A percentile compares a stretch with the other conserved stretches of the same genome.
Conservation (phyloP, 2,329 filamentous ascomycete species). For the Aureobasidium sp. region DNA sequence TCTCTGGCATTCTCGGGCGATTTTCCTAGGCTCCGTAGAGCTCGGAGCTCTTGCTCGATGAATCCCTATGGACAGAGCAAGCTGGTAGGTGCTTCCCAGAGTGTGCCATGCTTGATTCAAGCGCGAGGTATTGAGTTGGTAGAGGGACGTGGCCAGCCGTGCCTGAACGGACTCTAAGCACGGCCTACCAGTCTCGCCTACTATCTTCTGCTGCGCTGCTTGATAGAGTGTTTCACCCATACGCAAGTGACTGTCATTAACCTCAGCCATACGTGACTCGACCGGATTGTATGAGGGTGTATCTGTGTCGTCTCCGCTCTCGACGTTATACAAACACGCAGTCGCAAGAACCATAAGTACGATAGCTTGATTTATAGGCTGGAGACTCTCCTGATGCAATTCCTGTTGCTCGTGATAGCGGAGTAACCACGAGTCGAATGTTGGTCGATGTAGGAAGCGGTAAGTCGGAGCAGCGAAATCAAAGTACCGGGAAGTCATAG, state of each 20-base stretch:
- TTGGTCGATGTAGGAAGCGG: slow-evolving; percentile 3
- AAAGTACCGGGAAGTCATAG: background rate
- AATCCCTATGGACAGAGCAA: slow-evolving; percentile 17
- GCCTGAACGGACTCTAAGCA: slow-evolving; percentile 16
- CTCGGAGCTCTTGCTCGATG: slow-evolving; percentile 32
- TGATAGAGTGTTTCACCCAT: background rate
- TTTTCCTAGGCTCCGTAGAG: background rate
- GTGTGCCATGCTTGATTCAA: slow-evolving; percentile 28
- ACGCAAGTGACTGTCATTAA: background rate
- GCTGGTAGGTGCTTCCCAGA: slow-evolving; percentile 20
- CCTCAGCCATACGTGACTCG: background rate
- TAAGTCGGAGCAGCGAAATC: slow-evolving; percentile 9
- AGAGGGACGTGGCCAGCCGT: slow-evolving; percentile 16
- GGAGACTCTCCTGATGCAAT: background rate
- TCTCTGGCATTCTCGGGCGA: slow-evolving; percentile 41
- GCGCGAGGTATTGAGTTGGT: slow-evolving; percentile 15
- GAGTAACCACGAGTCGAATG: background rate
- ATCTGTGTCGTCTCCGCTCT: background rate
- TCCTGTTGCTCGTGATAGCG: background rate
- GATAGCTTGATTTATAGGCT: background rate
- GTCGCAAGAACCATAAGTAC: slow-evolving; percentile 10
- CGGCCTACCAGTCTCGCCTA: slow-evolving; percentile 13
- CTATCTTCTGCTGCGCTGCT: background rate
- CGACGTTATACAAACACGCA: background rate
- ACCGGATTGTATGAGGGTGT: background rate